Conservation (phyloP, 805 yeast genomes). For the Cyberlindnera americana region DNA sequence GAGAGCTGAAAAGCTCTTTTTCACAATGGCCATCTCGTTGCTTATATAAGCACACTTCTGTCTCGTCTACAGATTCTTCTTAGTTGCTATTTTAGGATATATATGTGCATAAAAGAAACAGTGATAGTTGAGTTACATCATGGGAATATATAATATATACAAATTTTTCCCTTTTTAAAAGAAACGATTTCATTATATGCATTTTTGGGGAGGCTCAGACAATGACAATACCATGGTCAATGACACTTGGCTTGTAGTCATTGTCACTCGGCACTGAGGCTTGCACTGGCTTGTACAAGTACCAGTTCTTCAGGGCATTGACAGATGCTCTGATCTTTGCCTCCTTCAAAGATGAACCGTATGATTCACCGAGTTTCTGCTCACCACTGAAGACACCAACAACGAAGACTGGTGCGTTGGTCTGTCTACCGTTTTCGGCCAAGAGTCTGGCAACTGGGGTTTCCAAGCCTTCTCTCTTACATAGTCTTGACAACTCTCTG, state of each 20-base stretch:
- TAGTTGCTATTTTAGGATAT: not conserved
- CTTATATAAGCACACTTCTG: not conserved
- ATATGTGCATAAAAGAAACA: not conserved
- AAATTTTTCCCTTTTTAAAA: not conserved
- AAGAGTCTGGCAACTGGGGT: constrained; percentile 78
- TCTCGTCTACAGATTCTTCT: not conserved
- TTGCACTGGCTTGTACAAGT: constrained; percentile 79
- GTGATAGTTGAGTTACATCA: too few relatives aligned
- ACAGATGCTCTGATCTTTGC: constrained; percentile 92
- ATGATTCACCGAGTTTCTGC: constrained; percentile 87
- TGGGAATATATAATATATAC: constrained; percentile 1
- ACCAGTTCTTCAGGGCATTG: constrained; percentile 86
- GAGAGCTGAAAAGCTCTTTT: too few relatives aligned
- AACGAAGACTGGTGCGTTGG: constrained; percentile 79
- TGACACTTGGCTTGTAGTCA: constrained; percentile 34
- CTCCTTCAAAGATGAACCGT: constrained; percentile 84
- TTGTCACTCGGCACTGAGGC: constrained; percentile 60
- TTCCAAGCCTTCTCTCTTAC: constrained; percentile 69
- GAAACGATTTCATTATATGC: not conserved
- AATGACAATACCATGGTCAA: constrained; percentile 44
- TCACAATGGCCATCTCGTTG: too few relatives aligned
- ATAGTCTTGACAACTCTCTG: constrained; percentile 71
- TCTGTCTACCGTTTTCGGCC: constrained; percentile 90
- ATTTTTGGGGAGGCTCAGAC: constrained; percentile 25
- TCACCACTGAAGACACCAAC: constrained; percentile 89